A percentile compares a stretch with the other conserved stretches of the same genome.
Conservation (phyloP, 2,329 filamentous ascomycete species). For the Ambrosiella beaveri region DNA sequence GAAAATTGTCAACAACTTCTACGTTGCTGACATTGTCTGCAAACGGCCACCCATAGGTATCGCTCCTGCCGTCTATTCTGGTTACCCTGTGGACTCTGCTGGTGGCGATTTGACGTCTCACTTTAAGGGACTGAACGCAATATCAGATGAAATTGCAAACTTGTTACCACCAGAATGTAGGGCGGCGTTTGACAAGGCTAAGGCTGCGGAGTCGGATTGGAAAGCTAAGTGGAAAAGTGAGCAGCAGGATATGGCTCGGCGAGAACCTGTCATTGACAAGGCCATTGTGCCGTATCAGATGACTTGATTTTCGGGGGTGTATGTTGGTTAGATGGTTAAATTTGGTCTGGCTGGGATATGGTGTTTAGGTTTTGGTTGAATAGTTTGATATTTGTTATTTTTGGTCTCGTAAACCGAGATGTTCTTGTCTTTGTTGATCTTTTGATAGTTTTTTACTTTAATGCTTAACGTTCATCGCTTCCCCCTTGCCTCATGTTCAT, state of each 20-base stretch:
- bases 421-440: no score
- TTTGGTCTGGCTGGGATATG: conserved; percentile 1
- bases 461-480: no score
- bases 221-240: conserved; percentile 49
- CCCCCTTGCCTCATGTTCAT: no score
- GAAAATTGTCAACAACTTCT: conserved; percentile 37
- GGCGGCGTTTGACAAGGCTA: conserved; percentile 51
- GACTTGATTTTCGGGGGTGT: conserved; percentile 15
- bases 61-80: conserved; percentile 27
- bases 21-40: conserved; percentile 36
- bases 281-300: conserved; percentile 42
- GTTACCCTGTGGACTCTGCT: conserved; percentile 23
- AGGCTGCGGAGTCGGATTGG: conserved; percentile 51
- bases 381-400: no score
- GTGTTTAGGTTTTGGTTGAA: no score
- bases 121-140: conserved; percentile 44
- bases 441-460: no score
- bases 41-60: conserved; percentile 33
- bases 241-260: conserved; percentile 22
- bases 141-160: conserved; percentile 47
- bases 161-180: conserved; percentile 55
- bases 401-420: no score
- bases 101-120: conserved; percentile 30
- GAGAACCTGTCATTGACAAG: conserved; percentile 43
- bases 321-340: background rate